Percentiles rank a stretch among this genome's conserved stretches.
Conservation (phyloP, 768 basidiomycete species). For the Gymnopilus dilepis region DNA sequence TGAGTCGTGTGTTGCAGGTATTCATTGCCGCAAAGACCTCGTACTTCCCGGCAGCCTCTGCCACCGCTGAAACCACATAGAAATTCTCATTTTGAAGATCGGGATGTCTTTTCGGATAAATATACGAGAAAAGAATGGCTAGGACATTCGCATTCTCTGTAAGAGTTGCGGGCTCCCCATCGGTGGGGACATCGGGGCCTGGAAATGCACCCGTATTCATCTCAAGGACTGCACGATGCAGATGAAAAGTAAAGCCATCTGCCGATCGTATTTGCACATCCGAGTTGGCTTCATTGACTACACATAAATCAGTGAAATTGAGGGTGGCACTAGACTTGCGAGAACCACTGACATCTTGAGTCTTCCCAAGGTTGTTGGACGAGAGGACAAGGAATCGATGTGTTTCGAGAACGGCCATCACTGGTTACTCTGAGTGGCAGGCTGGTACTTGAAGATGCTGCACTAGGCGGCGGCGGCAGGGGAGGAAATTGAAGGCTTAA, state of each 20-base stretch:
- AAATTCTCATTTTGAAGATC: slow-evolving; percentile 14
- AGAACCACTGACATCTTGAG: no score
- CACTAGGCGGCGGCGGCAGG: no score
- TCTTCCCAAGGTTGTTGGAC: no score
- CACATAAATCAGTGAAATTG: neutral
- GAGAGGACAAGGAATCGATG: no score
- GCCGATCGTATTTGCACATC: slow-evolving; percentile 12
- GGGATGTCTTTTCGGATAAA: slow-evolving; percentile 31
- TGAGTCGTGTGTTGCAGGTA: slow-evolving; percentile 25
- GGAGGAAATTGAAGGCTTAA: no score
- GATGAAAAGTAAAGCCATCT: slow-evolving; percentile 21
- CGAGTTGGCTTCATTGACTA: neutral
- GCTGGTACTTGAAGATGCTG: no score
- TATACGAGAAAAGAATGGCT: slow-evolving; percentile 33
- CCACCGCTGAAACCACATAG: slow-evolving; percentile 17
- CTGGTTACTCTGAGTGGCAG: no score
- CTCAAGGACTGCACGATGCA: slow-evolving; percentile 22
- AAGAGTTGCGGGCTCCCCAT: slow-evolving; percentile 22
- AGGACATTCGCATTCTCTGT: slow-evolving; percentile 28
- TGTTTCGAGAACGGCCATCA: no score
- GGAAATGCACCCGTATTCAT: slow-evolving; percentile 21
- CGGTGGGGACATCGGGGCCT: slow-evolving; percentile 22
- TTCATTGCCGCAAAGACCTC: slow-evolving; percentile 33
- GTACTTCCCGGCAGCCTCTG: slow-evolving; percentile 36
- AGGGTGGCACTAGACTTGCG: neutral